phyloP scores from a whole-genome alignment of 106 monocot genomes.

The Xerophyta viscosa region DNA sequence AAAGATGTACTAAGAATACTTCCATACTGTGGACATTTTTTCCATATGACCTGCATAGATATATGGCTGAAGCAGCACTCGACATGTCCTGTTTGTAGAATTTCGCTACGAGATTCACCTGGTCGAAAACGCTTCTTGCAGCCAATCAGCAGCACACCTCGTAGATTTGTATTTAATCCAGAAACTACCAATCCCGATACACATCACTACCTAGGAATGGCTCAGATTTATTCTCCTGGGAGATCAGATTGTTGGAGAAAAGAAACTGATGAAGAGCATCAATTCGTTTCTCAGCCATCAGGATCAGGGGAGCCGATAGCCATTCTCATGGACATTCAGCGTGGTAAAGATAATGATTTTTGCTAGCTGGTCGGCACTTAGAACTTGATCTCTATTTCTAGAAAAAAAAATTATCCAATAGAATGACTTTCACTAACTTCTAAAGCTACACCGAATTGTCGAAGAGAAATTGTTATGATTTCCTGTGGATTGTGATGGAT shows the following conservation, averaged over 20 bases:
- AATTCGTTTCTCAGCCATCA: constrained; percentile 14
- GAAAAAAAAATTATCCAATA: too few species aligned
- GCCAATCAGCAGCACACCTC: constrained; percentile 29
- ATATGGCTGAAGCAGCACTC: constrained; percentile 74
- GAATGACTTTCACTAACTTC: too few species aligned
- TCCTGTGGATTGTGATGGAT: too few species aligned
- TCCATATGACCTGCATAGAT: constrained; percentile 74
- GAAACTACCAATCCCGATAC: constrained; percentile 10
- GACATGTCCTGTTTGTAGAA: constrained; percentile 80
- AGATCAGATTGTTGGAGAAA: constrained; percentile 15
- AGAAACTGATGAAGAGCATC: constrained; percentile 11
- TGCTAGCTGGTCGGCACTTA: too few species aligned
- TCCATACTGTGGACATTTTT: constrained; percentile 67
- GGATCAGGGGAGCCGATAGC: constrained; percentile 1
- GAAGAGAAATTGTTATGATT: too few species aligned
- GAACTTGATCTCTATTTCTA: too few species aligned
- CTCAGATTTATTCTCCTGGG: constrained; percentile 7
- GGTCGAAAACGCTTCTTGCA: constrained; percentile 31
- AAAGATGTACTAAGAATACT: constrained; percentile 68
- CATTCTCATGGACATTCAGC: constrained; percentile 3
- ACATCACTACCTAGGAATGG: constrained; percentile 7
- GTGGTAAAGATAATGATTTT: constrained; percentile 1
- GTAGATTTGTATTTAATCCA: constrained; percentile 19
- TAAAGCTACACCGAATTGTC: too few species aligned
- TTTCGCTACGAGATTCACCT: constrained; percentile 56